phyloP scores from a whole-genome alignment of 1,284 basidiomycete genomes.

The Lignosus rhinocerotis region DNA sequence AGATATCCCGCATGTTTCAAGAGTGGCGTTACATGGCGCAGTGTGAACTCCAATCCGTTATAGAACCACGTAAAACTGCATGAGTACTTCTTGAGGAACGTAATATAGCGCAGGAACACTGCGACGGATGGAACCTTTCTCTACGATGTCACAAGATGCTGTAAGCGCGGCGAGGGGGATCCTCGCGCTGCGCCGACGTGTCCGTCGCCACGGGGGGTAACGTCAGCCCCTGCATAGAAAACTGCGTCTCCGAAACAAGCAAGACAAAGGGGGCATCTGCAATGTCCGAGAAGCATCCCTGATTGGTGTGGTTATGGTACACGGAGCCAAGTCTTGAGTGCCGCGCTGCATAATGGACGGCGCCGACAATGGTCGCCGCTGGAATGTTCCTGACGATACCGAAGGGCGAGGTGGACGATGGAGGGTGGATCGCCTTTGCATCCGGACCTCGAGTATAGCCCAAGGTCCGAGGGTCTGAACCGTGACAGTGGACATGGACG shows the following conservation, averaged over 20 bases:
- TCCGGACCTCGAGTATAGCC: constrained; percentile 10
- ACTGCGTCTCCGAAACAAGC: constrained; percentile 7
- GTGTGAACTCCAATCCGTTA: neutral
- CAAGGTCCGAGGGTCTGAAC: constrained; percentile 18
- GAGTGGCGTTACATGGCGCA: neutral
- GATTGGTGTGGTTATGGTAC: constrained; percentile 18
- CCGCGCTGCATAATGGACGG: constrained; percentile 1
- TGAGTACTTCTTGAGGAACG: neutral
- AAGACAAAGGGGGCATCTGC: constrained; percentile 8
- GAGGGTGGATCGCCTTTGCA: constrained; percentile 11
- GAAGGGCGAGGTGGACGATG: neutral
- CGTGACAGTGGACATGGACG: constrained; percentile 7
- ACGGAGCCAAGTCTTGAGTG: neutral
- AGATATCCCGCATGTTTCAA: neutral
- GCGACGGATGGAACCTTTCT: neutral
- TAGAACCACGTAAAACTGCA: neutral
- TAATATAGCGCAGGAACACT: constrained; percentile 5
- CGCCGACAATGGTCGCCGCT: constrained; percentile 1
- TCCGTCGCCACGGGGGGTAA: neutral
- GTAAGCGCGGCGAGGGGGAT: constrained; percentile 2
- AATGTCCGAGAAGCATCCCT: constrained; percentile 18
- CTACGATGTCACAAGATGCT: neutral
- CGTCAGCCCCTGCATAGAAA: neutral
- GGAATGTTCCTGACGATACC: constrained; percentile 16
- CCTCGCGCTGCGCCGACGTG: constrained; percentile 5